These are phyloP conservation scores for Tillandsia fasciculata DNA, from an alignment of 176 grass and related monocot species.

Conservation along the genomic window DNA sequence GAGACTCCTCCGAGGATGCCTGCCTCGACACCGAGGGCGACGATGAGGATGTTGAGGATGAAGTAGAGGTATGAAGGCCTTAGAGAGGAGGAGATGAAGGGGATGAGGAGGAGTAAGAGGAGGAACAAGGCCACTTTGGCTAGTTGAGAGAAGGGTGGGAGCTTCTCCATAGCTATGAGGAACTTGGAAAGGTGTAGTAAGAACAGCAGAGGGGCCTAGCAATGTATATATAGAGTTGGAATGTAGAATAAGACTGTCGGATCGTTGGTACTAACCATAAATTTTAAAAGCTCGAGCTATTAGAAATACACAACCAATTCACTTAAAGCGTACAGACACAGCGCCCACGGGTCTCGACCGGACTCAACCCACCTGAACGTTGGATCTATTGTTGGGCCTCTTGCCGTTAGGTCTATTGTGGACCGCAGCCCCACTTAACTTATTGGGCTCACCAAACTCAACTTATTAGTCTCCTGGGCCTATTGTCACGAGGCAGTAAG, in stretches of 20 bases:
- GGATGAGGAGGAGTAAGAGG: slow-evolving; percentile 31
- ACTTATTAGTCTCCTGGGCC: too few species aligned
- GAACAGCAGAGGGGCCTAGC: background rate
- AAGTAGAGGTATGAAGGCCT: slow-evolving; percentile 55
- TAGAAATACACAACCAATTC: too few species aligned
- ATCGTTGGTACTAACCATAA: too few species aligned
- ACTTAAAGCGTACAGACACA: too few species aligned
- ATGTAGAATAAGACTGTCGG: background rate
- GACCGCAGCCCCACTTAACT: too few species aligned
- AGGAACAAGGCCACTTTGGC: slow-evolving; percentile 33
- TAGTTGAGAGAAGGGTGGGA: slow-evolving; percentile 31
- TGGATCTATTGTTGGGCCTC: too few species aligned
- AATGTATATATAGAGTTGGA: background rate
- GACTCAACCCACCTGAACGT: too few species aligned
- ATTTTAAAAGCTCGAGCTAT: too few species aligned
- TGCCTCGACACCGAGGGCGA: slow-evolving; percentile 41
- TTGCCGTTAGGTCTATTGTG: too few species aligned
- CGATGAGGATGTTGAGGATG: slow-evolving; percentile 57
- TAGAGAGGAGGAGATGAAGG: slow-evolving; percentile 38
- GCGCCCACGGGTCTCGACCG: too few species aligned
- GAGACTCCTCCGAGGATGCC: slow-evolving; percentile 39
- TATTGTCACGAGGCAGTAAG: too few species aligned
- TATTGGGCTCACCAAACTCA: too few species aligned
- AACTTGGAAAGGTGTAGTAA: background rate
- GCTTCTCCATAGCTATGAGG: slow-evolving; percentile 18